Evolutionary conservation across 306 rosid genomes (phyloP).

Genomic region (Begonia fuchsioides): DNA sequence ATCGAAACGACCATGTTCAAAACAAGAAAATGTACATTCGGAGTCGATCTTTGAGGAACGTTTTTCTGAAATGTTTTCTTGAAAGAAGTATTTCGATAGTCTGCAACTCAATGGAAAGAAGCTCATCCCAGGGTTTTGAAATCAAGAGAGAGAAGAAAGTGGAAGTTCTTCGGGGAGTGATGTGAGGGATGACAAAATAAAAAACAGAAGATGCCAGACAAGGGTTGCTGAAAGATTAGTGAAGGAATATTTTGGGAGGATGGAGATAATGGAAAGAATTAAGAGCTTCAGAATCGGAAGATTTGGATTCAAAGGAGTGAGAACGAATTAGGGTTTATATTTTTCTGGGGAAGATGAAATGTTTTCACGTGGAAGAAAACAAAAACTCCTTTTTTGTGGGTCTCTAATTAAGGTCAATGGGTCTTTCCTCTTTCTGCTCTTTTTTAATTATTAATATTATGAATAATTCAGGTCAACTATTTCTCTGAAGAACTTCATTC

Average conservation of each 20-base stretch:
- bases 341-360: conserved; percentile 2
- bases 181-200: conserved; percentile 15
- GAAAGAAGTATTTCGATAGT: no score
- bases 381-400: conserved; percentile 25
- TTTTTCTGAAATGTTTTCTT: no score
- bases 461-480: neutral
- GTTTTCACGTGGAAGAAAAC: conserved; percentile 28
- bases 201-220: conserved; percentile 28
- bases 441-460: neutral
- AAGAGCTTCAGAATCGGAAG: conserved; percentile 16
- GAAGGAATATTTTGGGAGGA: conserved; percentile 28
- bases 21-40: no score
- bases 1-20: no score
- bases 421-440: neutral
- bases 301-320: conserved; percentile 8
- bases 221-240: conserved; percentile 24
- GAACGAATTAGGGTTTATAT: conserved; percentile 17
- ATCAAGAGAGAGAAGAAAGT: conserved; percentile 1
- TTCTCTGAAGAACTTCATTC: no score
- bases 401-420: conserved; percentile 24
- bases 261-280: conserved; percentile 8
- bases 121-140: conserved; percentile 31
- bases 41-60: no score
- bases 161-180: no score
- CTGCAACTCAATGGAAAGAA: no score